phyloP scores from a whole-genome alignment of 2,329 filamentous ascomycete genomes.

The Fusarium albidum region DNA sequence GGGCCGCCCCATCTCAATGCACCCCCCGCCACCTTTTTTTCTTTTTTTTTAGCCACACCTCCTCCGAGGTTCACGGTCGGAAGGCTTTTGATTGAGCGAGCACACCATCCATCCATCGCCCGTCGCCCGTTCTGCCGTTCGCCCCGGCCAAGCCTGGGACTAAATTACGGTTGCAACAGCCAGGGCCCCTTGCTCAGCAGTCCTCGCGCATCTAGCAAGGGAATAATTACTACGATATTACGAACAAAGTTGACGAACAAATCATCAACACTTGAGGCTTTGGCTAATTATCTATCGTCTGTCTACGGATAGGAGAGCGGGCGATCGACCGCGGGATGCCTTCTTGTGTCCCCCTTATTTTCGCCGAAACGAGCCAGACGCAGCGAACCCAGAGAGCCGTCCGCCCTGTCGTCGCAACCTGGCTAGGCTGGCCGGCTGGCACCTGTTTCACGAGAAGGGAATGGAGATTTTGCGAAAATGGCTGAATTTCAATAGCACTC shows the following conservation, averaged over 20 bases:
- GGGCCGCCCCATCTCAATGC: slow-evolving; percentile 3
- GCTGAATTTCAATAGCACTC: background rate
- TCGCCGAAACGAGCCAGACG: slow-evolving; percentile 3
- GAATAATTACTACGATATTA: no score
- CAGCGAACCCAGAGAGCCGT: background rate
- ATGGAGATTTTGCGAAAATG: no score
- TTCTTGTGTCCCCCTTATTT: background rate
- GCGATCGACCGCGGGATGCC: slow-evolving; percentile 22
- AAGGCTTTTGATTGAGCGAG: slow-evolving; percentile 31
- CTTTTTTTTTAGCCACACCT: slow-evolving; percentile 14
- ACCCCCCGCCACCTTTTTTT: slow-evolving; percentile 28
- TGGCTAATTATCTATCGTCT: background rate
- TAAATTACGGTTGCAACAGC: background rate
- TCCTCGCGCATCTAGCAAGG: background rate
- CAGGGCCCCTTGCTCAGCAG: background rate
- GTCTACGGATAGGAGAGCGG: no score
- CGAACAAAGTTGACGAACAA: no score
- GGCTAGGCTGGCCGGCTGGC: background rate
- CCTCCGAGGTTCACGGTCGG: slow-evolving; percentile 21
- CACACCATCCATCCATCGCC: slow-evolving; percentile 29
- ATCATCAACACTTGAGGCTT: background rate
- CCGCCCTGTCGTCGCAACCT: background rate
- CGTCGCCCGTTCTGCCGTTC: no score
- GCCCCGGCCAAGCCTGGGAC: slow-evolving; percentile 5
- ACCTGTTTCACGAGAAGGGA: slow-evolving; percentile 1